phyloP scores from a whole-genome alignment of 2,329 filamentous ascomycete genomes.

The Beauveria medogensis region DNA sequence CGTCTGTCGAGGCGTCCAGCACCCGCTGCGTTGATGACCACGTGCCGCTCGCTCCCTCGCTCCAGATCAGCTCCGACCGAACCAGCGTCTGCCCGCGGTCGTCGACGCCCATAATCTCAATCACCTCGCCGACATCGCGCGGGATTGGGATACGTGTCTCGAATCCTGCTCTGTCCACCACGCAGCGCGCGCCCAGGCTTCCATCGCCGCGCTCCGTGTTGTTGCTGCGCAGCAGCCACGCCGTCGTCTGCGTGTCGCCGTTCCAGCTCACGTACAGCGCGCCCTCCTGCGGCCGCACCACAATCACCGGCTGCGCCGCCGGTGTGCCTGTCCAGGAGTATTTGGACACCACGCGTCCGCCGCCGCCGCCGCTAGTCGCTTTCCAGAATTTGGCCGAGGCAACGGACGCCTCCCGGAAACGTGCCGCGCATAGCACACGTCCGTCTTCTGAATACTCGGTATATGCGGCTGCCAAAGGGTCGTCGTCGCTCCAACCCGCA shows the following conservation, averaged over 20 bases:
- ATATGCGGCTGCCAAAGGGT: conserved; percentile 24
- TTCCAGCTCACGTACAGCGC: conserved; percentile 46
- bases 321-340: conserved; percentile 42
- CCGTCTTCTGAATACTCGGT: conserved; percentile 38
- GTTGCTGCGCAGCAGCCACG: conserved; percentile 32
- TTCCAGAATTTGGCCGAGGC: background rate
- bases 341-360: conserved; percentile 40
- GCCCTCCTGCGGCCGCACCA: conserved; percentile 12
- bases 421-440: conserved; percentile 37
- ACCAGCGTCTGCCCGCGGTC: conserved; percentile 19
- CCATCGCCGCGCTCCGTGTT: conserved; percentile 1
- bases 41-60: background rate
- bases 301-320: conserved; percentile 23
- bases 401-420: conserved; percentile 18
- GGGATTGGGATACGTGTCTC: conserved; percentile 18
- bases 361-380: conserved; percentile 11
- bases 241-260: conserved; percentile 37
- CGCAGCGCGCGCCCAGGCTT: conserved; percentile 10
- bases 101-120: conserved; percentile 17
- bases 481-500: conserved; percentile 45
- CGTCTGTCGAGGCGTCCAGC: background rate
- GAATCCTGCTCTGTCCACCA: conserved; percentile 15
- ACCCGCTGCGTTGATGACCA: background rate
- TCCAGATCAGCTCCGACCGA: background rate
- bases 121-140: conserved; percentile 12